Evolutionary conservation across 1,139 yeast genomes (phyloP).

Genomic region (Geotrichum fermentans): DNA sequence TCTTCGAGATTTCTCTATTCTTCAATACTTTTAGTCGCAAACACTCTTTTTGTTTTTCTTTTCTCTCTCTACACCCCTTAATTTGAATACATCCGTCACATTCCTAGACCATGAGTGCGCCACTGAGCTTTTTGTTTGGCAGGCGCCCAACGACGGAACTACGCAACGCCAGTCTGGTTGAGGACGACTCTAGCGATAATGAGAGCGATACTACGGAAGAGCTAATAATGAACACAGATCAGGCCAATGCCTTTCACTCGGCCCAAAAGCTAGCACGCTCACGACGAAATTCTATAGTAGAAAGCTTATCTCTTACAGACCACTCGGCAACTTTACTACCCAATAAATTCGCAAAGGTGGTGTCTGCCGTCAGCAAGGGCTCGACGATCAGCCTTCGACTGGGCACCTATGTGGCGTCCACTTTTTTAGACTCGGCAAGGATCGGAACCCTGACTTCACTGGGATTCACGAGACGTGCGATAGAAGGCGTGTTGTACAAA

Average conservation of each 20-base stretch:
- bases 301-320: constrained; percentile 16
- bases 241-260: background rate
- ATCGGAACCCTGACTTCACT: constrained; percentile 31
- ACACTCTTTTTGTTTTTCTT: background rate
- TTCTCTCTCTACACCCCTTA: background rate
- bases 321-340: constrained; percentile 30
- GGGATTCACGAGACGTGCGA: constrained; percentile 31
- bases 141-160: background rate
- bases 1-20: no score
- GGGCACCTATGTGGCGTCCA: constrained; percentile 30
- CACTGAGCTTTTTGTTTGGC: constrained; percentile 7
- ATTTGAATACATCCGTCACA: no score
- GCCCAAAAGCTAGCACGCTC: background rate
- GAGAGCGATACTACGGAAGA: background rate
- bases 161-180: constrained; percentile 1
- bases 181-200: constrained; percentile 2
- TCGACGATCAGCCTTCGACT: constrained; percentile 32
- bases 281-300: constrained; percentile 6
- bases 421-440: constrained; percentile 31
- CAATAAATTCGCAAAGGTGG: constrained; percentile 29
- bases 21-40: background rate
- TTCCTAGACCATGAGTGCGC: constrained; percentile 12
- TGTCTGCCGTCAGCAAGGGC: constrained; percentile 32
- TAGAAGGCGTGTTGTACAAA: constrained; percentile 32
- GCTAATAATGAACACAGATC: background rate